Evolutionary conservation across 352 stramenopile genomes (phyloP).

Genomic region (Globisporangium alternatum): DNA sequence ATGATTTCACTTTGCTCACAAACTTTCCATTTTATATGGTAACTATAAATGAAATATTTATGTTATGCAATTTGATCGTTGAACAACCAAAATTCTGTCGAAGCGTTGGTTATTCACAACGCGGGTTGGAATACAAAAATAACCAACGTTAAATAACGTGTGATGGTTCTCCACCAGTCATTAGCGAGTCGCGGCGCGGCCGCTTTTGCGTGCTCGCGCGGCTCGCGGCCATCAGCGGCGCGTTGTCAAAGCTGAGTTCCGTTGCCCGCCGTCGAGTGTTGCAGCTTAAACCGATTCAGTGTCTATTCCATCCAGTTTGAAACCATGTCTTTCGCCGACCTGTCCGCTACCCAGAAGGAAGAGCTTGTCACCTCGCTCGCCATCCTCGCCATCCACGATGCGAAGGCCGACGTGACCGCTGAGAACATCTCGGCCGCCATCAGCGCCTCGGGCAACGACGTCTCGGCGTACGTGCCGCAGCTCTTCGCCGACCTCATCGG

Average conservation of each 20-base stretch:
- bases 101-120: background rate
- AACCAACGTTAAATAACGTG: constrained; percentile 4
- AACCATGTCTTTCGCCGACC: constrained; percentile 84
- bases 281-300: constrained; percentile 89
- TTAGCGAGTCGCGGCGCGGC: constrained; percentile 24
- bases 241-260: constrained; percentile 66
- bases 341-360: constrained; percentile 81
- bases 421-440: constrained; percentile 77
- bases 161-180: constrained; percentile 69
- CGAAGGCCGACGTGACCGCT: constrained; percentile 70
- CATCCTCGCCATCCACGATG: constrained; percentile 76
- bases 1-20: background rate
- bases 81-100: too few relatives aligned
- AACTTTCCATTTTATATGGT: background rate
- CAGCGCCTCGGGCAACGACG: constrained; percentile 74
- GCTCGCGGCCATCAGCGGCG: background rate
- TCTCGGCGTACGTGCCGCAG: constrained; percentile 72
- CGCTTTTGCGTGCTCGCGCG: background rate
- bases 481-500: constrained; percentile 83
- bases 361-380: constrained; percentile 84
- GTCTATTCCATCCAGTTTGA: constrained; percentile 52
- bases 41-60: background rate
- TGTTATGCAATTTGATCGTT: too few relatives aligned
- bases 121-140: background rate
- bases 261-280: constrained; percentile 25